Conservation (phyloP, 768 basidiomycete species). For the Boletales sp. region DNA sequence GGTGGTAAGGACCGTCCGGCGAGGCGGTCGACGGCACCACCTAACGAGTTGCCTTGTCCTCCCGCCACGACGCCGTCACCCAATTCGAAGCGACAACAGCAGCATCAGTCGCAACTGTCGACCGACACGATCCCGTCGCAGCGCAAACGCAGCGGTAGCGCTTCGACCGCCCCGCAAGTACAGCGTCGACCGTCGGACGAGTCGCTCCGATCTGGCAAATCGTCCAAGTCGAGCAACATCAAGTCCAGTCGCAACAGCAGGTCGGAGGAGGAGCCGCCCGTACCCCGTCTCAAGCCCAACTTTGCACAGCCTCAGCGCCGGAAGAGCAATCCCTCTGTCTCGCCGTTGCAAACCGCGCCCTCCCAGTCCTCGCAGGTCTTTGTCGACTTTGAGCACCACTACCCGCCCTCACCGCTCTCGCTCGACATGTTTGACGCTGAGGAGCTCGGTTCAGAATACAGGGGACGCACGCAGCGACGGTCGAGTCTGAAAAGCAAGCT, state of each 20-base stretch:
- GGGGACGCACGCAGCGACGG: constrained; percentile 28
- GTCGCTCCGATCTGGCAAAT: constrained; percentile 41
- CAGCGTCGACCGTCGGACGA: constrained; percentile 36
- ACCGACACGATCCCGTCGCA: constrained; percentile 16
- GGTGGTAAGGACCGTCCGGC: constrained; percentile 16
- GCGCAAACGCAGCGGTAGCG: constrained; percentile 29
- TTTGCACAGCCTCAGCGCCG: constrained; percentile 33
- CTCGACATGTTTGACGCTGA: constrained; percentile 21
- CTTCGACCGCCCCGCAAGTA: constrained; percentile 15
- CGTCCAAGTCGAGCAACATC: constrained; percentile 27
- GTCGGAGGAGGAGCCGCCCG: constrained; percentile 26
- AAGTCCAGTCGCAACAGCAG: constrained; percentile 29
- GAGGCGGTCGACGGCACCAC: constrained; percentile 15
- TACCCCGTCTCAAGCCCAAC: constrained; percentile 29
- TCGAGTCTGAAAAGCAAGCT: constrained; percentile 32
- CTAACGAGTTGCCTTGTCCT: constrained; percentile 4
- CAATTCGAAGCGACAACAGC: constrained; percentile 18
- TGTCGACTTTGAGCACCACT: constrained; percentile 21
- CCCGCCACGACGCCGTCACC: constrained; percentile 12
- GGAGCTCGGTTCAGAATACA: constrained; percentile 22
- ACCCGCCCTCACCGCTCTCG: constrained; percentile 29
- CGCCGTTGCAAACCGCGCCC: constrained; percentile 15
- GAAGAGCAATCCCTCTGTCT: constrained; percentile 50
- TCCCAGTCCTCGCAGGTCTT: constrained; percentile 28
- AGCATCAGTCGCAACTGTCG: constrained; percentile 27